Conservation (phyloP, 345 rosid species). For the Eucalyptus pauciflora region DNA sequence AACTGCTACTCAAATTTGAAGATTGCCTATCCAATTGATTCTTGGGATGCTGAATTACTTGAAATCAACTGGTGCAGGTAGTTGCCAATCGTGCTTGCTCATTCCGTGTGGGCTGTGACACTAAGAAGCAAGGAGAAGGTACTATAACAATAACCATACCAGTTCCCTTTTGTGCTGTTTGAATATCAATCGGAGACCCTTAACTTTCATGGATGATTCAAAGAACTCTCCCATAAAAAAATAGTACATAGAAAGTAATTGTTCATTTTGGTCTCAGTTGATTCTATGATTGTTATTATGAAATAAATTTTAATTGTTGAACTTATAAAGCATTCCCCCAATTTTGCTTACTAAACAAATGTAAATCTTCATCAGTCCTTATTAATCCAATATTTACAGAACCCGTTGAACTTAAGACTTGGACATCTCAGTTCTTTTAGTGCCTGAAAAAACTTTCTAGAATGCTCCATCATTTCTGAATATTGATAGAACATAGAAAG, state of each 20-base stretch:
- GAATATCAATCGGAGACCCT: neutral
- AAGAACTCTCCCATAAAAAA: neutral
- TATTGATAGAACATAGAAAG: neutral
- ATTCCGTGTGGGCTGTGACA: conserved; percentile 75
- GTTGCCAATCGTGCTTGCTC: conserved; percentile 93
- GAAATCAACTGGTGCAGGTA: conserved; percentile 29
- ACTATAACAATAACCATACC: neutral
- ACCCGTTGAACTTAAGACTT: fast-evolving
- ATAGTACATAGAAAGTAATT: neutral
- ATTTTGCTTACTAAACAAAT: neutral
- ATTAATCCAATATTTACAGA: neutral
- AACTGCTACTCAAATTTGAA: neutral
- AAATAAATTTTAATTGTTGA: neutral
- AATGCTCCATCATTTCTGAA: neutral
- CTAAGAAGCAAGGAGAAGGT: conserved; percentile 85
- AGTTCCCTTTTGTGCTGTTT: neutral
- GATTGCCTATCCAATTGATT: neutral
- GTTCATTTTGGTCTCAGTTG: neutral
- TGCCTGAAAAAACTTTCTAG: neutral
- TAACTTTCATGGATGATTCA: neutral
- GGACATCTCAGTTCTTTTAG: neutral
- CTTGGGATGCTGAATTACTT: neutral
- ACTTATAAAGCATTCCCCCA: neutral
- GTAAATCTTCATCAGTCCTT: too few relatives aligned
- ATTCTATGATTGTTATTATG: neutral